A percentile compares a stretch with the other conserved stretches of the same genome.
These are phyloP conservation scores for Diaporthe citrichinensis DNA, from an alignment of 2,329 filamentous ascomycete genomes.

Conservation along the genomic window DNA sequence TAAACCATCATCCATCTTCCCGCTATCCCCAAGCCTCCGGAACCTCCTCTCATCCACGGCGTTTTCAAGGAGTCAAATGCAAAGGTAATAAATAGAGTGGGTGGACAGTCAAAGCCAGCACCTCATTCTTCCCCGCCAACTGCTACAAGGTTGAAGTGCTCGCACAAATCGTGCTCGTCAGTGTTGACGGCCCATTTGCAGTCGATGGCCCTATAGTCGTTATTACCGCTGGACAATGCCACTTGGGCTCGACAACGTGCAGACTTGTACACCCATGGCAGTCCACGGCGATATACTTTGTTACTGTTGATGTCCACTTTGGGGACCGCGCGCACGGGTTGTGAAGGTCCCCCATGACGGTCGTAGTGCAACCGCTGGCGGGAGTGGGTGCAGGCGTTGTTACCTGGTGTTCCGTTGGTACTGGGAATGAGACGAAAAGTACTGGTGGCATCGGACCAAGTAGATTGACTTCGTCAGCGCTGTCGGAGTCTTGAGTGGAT, in stretches of 20 bases:
- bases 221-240: slow-evolving; percentile 47
- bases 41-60: no score
- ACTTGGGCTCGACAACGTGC: slow-evolving; percentile 43
- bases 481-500: background rate
- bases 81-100: no score
- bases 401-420: background rate
- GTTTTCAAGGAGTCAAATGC: background rate
- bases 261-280: slow-evolving; percentile 52
- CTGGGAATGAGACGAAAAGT: background rate
- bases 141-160: slow-evolving; percentile 13
- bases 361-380: slow-evolving; percentile 46
- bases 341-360: slow-evolving; percentile 44
- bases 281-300: slow-evolving; percentile 46
- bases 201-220: slow-evolving; percentile 40
- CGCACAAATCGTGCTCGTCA: slow-evolving; percentile 49
- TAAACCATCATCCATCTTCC: background rate
- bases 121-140: background rate
- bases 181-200: slow-evolving; percentile 47
- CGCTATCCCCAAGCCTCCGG: background rate
- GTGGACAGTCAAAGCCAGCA: background rate
- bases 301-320: slow-evolving; percentile 48
- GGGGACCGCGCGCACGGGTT: slow-evolving; percentile 50
- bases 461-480: background rate
- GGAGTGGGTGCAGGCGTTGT: background rate
- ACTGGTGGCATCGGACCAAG: background rate